A percentile compares a stretch with the other conserved stretches of the same genome.
These are phyloP conservation scores for Chrysoporthe austroafricana DNA, from an alignment of 2,329 filamentous ascomycete species.

Conservation along the genomic window DNA sequence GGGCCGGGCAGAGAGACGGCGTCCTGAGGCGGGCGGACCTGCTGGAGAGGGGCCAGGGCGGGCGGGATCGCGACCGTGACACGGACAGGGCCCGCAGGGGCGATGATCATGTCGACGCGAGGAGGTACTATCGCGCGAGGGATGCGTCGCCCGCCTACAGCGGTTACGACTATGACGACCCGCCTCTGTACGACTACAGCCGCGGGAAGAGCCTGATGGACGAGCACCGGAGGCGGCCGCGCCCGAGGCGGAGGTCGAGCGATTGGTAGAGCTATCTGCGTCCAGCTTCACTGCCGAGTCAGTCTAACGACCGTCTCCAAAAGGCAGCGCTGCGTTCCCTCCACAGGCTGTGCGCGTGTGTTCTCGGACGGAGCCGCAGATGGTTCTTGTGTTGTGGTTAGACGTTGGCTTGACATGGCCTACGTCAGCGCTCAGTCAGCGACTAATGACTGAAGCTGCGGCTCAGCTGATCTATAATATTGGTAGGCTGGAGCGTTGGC, in stretches of 20 bases:
- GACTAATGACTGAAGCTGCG: background rate
- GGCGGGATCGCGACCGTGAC: background rate
- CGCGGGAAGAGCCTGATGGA: slow-evolving; percentile 12
- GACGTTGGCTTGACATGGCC: background rate
- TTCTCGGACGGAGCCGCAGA: background rate
- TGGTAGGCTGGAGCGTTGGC: background rate
- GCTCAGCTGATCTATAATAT: background rate
- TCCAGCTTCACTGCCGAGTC: background rate
- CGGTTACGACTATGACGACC: slow-evolving; percentile 12
- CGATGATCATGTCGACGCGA: slow-evolving; percentile 6
- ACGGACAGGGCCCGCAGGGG: slow-evolving; percentile 2
- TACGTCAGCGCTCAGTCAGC: background rate
- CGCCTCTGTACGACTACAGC: slow-evolving; percentile 7
- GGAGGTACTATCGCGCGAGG: background rate
- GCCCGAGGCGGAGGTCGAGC: slow-evolving; percentile 26
- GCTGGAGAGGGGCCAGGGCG: slow-evolving; percentile 25
- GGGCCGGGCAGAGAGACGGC: slow-evolving; percentile 9
- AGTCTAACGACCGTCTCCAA: background rate
- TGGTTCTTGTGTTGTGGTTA: background rate
- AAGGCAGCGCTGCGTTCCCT: background rate
- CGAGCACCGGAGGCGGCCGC: slow-evolving; percentile 20
- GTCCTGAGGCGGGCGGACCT: slow-evolving; percentile 15
- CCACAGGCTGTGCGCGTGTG: background rate
- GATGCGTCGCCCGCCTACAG: background rate
- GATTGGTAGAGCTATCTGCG: slow-evolving; percentile 15